phyloP scores from a whole-genome alignment of 169 alveolate genomes.

The Cryptosporidium ubiquitum region DNA sequence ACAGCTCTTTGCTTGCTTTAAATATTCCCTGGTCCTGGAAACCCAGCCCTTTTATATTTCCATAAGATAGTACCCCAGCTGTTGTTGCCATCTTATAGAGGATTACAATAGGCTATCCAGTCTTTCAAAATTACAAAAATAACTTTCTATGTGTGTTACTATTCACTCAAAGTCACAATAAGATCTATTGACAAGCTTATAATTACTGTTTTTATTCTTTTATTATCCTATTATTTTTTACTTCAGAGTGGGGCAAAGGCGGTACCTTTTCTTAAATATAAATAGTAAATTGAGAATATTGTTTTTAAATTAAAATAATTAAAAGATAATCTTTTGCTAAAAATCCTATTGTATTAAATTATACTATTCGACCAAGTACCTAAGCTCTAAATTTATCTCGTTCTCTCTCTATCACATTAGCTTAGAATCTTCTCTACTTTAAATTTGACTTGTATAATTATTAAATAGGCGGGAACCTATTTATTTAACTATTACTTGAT shows the following conservation, averaged over 20 bases:
- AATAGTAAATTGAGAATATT: neutral
- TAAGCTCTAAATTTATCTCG: neutral
- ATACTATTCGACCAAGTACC: neutral
- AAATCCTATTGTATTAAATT: neutral
- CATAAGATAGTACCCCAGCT: slow-evolving; percentile 46
- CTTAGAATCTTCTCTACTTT: neutral
- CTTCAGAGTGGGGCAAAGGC: slow-evolving; percentile 3
- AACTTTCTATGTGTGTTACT: neutral
- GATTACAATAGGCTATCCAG: neutral
- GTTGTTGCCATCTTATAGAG: slow-evolving; percentile 10
- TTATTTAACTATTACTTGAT: neutral
- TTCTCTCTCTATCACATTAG: too few relatives aligned
- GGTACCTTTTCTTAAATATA: neutral
- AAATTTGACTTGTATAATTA: neutral
- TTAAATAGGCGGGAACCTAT: neutral
- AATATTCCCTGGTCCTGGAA: slow-evolving; percentile 85
- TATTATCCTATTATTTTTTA: neutral
- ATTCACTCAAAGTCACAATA: neutral
- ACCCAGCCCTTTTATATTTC: slow-evolving; percentile 68
- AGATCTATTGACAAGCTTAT: neutral
- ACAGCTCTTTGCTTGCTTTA: slow-evolving; percentile 88
- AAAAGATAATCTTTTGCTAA: neutral
- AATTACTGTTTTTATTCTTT: neutral
- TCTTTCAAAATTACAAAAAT: neutral
- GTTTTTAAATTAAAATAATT: neutral